Base-by-base conservation (phyloP, 1,139 yeast species). In the Blastobotrys indianensis region DNA sequence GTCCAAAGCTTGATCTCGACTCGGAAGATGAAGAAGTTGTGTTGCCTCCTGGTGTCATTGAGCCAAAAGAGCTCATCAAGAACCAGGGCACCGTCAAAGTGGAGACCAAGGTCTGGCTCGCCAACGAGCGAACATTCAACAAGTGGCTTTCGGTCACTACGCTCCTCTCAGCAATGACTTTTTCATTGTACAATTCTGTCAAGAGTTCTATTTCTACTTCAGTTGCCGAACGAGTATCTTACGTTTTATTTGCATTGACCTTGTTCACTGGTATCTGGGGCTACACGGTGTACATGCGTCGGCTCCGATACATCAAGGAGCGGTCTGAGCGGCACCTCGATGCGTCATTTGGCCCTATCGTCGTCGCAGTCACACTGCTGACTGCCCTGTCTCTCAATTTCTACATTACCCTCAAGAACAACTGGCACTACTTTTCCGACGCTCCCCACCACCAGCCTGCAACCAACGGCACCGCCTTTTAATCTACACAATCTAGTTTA, bases 61-160 rank as follows among this genome's bases (percentile, higher is more conserved):
- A 82, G 61, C 98, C 98, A 43, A 79, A 76, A 10, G 70, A 74
- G 42, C 79, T 85, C 68, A 74, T 92, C 59, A 85, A 90, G 62
- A 88, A 88, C 63, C 81, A 92, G 32, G 96, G 97, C 5, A 94
- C 96, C 2, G 77, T 88, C 49, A 88, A 85, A 65, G 88, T 92
- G 47, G 98, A 92, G 70, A 94, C 97, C 31, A 92, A 92, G 65
- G 98, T 92, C 33, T 92, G 98, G 97, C 73, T 92, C 52, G 98
- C 98, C 31, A 92, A 92, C 62, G 98, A 92, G 69, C 84, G 98
- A 67, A 92, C 98, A 2, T 90, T 90, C 68, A 84, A 86, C 72
- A 79, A 94, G 66, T 92, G 98, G 98, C 74, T 92, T 54, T 92
- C 85, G 59, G 92, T 90, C 8, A 85, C 95, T n/a, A 80, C 94